Conservation (phyloP, 2,329 filamentous ascomycete species). For the Ceratocystis ficicola region DNA sequence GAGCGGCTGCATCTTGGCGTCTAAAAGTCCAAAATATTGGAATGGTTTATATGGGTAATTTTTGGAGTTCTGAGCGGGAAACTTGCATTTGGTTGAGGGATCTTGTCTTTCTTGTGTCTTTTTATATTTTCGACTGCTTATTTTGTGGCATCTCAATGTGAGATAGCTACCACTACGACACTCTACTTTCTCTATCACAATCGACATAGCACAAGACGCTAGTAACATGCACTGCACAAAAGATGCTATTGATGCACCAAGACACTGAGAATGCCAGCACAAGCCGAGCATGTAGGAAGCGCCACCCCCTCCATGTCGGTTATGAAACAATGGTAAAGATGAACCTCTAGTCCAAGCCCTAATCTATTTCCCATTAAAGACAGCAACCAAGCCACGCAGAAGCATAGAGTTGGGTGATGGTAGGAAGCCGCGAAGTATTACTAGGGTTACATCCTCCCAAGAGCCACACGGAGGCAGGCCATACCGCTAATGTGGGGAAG, state of each 20-base stretch:
- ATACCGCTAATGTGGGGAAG: conserved; percentile 14
- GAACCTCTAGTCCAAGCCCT: background rate
- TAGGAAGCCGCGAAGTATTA: background rate
- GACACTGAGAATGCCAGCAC: background rate
- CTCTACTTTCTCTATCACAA: too few species aligned
- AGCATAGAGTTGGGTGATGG: background rate
- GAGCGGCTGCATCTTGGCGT: background rate
- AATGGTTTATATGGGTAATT: background rate
- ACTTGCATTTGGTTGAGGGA: background rate
- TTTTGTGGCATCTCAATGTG: too few species aligned
- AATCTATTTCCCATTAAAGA: background rate
- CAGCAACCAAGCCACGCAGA: background rate
- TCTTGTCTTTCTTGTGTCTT: background rate
- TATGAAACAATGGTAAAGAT: background rate
- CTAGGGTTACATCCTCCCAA: background rate
- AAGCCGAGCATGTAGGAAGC: background rate
- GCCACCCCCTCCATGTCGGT: background rate
- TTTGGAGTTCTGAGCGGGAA: conserved; percentile 3
- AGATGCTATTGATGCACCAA: too few species aligned
- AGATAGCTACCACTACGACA: too few species aligned
- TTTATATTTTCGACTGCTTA: background rate
- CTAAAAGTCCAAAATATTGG: background rate
- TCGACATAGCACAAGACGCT: too few species aligned
- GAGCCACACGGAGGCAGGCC: background rate
- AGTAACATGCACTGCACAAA: too few species aligned